Evolutionary conservation across 441 rosid species (phyloP).

Genomic region (Corymbia citriodora): DNA sequence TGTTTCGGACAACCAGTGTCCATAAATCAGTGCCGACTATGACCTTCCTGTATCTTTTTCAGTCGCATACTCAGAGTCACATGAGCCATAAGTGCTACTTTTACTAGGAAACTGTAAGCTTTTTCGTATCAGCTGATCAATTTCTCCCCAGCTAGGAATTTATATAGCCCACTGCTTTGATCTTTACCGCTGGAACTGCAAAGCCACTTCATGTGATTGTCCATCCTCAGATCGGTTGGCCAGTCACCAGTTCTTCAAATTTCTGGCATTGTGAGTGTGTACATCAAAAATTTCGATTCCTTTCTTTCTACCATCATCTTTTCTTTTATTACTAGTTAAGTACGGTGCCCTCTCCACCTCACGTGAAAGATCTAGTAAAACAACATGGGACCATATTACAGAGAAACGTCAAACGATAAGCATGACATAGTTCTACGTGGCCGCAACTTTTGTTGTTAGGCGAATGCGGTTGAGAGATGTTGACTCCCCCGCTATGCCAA

Average conservation of each 20-base stretch:
- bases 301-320: not conserved
- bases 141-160: not conserved
- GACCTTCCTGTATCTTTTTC: not conserved
- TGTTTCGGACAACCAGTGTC: not conserved
- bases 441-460: not conserved
- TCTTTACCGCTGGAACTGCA: not conserved
- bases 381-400: not conserved
- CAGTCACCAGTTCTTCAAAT: too few species aligned
- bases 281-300: not conserved
- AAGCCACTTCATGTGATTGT: not conserved
- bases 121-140: not conserved
- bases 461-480: not conserved
- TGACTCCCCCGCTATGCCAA: not conserved
- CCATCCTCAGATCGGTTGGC: not conserved
- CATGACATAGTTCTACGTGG: not conserved
- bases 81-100: not conserved
- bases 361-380: too few species aligned
- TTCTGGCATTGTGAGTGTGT: too few species aligned
- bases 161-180: not conserved
- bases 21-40: not conserved
- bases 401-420: not conserved
- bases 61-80: not conserved
- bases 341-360: not conserved
- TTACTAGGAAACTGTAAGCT: not conserved
- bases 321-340: too few species aligned